Percentiles rank a stretch among this genome's conserved stretches.
phyloP scores from a whole-genome alignment of 148 eudicot species.

The Amaranthus palmeri region DNA sequence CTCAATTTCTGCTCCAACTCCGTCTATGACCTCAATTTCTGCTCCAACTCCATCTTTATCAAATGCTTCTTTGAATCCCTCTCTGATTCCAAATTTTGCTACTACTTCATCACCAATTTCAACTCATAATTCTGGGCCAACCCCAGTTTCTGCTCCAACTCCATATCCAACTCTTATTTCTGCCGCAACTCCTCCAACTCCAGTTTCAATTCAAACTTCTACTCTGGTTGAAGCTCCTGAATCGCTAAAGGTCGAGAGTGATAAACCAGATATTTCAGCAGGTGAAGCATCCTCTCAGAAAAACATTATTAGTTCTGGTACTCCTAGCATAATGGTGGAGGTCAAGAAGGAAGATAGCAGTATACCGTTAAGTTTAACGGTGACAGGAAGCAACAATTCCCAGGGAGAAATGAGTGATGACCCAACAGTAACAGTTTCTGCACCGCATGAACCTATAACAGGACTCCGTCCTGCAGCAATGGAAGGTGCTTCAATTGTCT shows the following conservation, averaged over 20 bases:
- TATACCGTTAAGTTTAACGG: neutral
- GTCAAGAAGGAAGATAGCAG: neutral
- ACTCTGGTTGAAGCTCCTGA: neutral
- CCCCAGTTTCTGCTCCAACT: neutral
- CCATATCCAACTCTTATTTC: neutral
- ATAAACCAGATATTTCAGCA: neutral
- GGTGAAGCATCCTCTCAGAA: conserved; percentile 3
- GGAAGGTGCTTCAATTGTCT: neutral
- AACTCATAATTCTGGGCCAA: neutral
- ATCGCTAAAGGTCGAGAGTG: neutral
- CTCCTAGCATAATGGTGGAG: neutral
- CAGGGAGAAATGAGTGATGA: conserved; percentile 6
- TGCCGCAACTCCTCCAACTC: neutral
- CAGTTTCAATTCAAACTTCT: neutral
- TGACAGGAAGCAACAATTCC: conserved; percentile 7
- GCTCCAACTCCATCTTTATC: neutral
- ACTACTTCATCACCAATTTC: neutral
- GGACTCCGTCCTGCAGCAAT: neutral
- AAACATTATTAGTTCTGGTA: neutral
- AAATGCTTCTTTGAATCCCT: neutral
- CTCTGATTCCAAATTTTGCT: neutral
- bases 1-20: neutral
- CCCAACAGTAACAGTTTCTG: conserved; percentile 4
- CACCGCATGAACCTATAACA: neutral
- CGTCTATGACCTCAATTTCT: neutral